phyloP scores from a whole-genome alignment of 75 land plant genomes.

The Sequoia sempervirens region DNA sequence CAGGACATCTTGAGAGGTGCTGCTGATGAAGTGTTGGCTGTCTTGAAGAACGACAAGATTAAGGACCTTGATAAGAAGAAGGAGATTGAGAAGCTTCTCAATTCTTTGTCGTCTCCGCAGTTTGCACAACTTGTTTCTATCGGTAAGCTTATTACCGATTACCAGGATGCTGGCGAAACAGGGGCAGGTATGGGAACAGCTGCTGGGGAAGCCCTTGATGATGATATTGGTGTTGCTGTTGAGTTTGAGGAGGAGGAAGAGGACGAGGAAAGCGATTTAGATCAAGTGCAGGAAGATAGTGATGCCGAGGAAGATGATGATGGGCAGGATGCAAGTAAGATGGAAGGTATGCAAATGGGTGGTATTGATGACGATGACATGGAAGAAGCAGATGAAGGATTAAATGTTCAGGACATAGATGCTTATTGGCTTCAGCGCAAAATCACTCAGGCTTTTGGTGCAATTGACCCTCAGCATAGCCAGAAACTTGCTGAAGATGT shows the following conservation, averaged over 20 bases:
- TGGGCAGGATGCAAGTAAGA: conserved; percentile 37
- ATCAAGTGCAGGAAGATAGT: conserved; percentile 80
- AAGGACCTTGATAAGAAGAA: conserved; percentile 94
- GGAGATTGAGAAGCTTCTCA: conserved; percentile 91
- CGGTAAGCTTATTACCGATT: conserved; percentile 78
- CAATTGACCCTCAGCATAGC: conserved; percentile 84
- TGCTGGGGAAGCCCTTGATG: too few species aligned
- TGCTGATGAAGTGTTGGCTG: conserved; percentile 85
- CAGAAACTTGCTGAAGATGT: conserved; percentile 89
- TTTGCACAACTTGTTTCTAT: conserved; percentile 83
- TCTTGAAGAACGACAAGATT: conserved; percentile 78
- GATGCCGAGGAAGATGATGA: conserved; percentile 66
- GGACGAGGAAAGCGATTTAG: conserved; percentile 85
- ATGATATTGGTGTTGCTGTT: too few species aligned
- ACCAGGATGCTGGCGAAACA: too few species aligned
- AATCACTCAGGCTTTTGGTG: conserved; percentile 79
- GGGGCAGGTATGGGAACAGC: too few species aligned
- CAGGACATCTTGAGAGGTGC: conserved; percentile 83
- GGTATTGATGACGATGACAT: conserved; percentile 80
- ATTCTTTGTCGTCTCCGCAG: conserved; percentile 49
- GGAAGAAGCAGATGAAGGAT: conserved; percentile 71
- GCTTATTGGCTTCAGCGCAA: conserved; percentile 99
- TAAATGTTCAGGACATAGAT: conserved; percentile 94
- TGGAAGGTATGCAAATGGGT: conserved; percentile 94
- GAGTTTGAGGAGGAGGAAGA: conserved; percentile 77